Base-by-base conservation (phyloP, 805 yeast genomes). In the Spathaspora sp. region DNA sequence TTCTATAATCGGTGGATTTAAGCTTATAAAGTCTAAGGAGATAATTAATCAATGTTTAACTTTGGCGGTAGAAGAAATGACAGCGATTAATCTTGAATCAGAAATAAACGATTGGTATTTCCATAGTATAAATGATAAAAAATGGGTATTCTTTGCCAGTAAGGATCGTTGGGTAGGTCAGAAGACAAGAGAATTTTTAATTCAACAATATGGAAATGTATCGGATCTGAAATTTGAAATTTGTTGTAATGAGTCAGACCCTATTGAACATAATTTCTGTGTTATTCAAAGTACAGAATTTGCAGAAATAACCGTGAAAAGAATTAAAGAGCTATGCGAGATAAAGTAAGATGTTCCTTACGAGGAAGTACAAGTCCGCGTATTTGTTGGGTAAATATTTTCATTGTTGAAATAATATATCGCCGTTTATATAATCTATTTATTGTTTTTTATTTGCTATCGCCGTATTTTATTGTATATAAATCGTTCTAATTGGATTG, bases 151-250 rank as follows among this genome's bases (percentile, higher is more conserved):
- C 51, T 83, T 82, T 56, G 85, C 86, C 5, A 65, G 64, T n/a
- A 60, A 68, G 28, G 93, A 86, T 61, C 82, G 82, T 60, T 86
- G 92, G 92, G 84, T 86, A 2, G 71, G 73, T 50, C 72, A 77
- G 46, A 65, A 60, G 26, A 79, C 89, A 1, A 73, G 87, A 44
- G 71, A 72, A 29, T 65, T 64, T 51, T 60, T 83, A 2, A 59
- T 79, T 38, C 54, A 66, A 10, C 65, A 71, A 40, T 75, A 77
- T 56, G 63, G 68, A 20, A 62, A 64, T 38, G 52, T 38, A 38
- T 65, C 68, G 38, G 62, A 68, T 1, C 53, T 57, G 6, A 58
- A 58, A 14, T 66, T 74, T 48, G 68, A 60, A 45, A 49, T 68
- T 7, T 71, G 72, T 9, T 66, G 67, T 8, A 60, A 68, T 17